phyloP scores from a whole-genome alignment of 2,329 filamentous ascomycete genomes.

The Penicillium vulpinum region DNA sequence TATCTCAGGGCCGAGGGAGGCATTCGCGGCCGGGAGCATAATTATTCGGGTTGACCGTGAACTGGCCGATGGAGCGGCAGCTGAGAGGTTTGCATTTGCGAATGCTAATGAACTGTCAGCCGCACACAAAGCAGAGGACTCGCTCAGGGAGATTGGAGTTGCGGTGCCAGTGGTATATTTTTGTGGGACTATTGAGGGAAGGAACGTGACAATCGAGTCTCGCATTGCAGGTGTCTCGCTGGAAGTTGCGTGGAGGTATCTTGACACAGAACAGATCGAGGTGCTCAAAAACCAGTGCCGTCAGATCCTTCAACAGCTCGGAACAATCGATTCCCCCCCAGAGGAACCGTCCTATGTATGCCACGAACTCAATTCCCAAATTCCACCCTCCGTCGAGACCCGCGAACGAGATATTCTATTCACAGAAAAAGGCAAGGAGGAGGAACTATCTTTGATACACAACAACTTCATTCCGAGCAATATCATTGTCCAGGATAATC shows the following conservation, averaged over 20 bases:
- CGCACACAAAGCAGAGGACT: slow-evolving; percentile 36
- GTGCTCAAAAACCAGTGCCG: slow-evolving; percentile 40
- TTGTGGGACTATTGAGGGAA: slow-evolving; percentile 39
- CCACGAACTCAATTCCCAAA: slow-evolving; percentile 33
- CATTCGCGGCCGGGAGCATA: slow-evolving; percentile 38
- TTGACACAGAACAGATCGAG: slow-evolving; percentile 35
- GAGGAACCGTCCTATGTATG: slow-evolving; percentile 38
- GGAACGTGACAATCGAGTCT: slow-evolving; percentile 43
- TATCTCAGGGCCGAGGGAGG: slow-evolving; percentile 31
- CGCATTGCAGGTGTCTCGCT: slow-evolving; percentile 43
- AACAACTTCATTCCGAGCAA: slow-evolving; percentile 41
- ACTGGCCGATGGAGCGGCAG: slow-evolving; percentile 23
- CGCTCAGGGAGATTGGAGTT: slow-evolving; percentile 34
- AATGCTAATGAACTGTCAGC: slow-evolving; percentile 43
- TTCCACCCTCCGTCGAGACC: slow-evolving; percentile 22
- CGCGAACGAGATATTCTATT: slow-evolving; percentile 38
- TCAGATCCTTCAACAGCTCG: slow-evolving; percentile 33
- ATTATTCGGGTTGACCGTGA: slow-evolving; percentile 40
- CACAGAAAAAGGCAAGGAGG: slow-evolving; percentile 23
- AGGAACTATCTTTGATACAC: slow-evolving; percentile 37
- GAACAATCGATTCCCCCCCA: slow-evolving; percentile 25
- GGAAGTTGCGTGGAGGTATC: slow-evolving; percentile 41
- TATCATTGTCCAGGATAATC: slow-evolving; percentile 39
- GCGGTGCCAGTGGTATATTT: slow-evolving; percentile 40
- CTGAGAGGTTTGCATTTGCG: slow-evolving; percentile 34